Evolutionary conservation across 2,329 filamentous ascomycete genomes (phyloP).

Genomic region (Colletotrichum chlorophyti): DNA sequence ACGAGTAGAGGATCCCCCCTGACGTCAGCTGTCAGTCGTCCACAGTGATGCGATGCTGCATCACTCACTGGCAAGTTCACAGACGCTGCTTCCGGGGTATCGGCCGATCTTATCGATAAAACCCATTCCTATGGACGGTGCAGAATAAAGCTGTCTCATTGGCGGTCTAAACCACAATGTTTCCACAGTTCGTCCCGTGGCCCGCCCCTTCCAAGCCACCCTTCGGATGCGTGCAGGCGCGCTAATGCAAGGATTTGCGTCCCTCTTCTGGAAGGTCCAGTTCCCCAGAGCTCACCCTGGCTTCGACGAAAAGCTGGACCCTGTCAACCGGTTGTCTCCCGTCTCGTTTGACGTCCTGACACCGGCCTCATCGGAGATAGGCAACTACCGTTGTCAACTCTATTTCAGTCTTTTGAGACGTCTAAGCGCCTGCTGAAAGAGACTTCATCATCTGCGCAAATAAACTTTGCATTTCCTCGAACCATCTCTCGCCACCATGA

Average conservation of each 20-base stretch:
- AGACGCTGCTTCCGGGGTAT: conserved; percentile 8
- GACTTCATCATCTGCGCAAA: no score
- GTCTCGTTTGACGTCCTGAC: conserved; percentile 4
- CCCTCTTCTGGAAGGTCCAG: conserved; percentile 25
- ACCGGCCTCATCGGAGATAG: neutral
- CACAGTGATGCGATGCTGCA: conserved; percentile 10
- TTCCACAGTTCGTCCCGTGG: neutral
- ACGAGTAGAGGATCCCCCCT: conserved; percentile 8
- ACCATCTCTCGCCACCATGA: no score
- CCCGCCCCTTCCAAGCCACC: conserved; percentile 9
- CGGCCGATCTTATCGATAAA: conserved; percentile 23
- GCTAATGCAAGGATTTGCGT: conserved; percentile 27
- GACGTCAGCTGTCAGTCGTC: conserved; percentile 24
- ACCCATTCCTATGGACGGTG: neutral
- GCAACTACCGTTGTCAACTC: conserved; percentile 20
- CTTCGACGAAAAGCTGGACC: conserved; percentile 1
- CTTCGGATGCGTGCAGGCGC: conserved; percentile 19
- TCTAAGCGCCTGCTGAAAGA: no score
- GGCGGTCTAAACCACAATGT: neutral
- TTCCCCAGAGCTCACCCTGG: neutral
- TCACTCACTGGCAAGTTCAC: conserved; percentile 24
- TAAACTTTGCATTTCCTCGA: no score
- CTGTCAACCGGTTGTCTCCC: conserved; percentile 9
- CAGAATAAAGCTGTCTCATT: neutral
- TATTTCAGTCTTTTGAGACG: conserved; percentile 29